Percentiles rank a stretch among this genome's conserved stretches.
Evolutionary conservation across 768 basidiomycete species (phyloP).

Genomic region (Leucogyrophana mollusca): DNA sequence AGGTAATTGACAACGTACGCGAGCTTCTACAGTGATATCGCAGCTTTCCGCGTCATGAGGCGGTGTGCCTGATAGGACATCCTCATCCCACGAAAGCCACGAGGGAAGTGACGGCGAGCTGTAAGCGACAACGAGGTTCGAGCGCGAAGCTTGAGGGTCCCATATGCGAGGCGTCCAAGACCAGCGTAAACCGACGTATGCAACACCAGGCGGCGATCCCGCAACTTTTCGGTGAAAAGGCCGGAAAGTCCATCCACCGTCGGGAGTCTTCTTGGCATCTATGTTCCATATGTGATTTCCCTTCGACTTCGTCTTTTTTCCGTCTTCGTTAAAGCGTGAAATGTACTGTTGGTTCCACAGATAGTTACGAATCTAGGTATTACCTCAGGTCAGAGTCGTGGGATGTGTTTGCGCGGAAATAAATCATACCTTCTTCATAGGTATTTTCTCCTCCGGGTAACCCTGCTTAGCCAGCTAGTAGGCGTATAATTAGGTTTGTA

Average conservation of each 20-base stretch:
- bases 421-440: constrained; percentile 84
- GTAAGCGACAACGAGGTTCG: constrained; percentile 77
- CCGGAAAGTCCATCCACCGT: constrained; percentile 83
- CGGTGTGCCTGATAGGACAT: constrained; percentile 79
- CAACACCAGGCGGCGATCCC: constrained; percentile 77
- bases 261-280: constrained; percentile 81
- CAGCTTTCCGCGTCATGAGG: constrained; percentile 72
- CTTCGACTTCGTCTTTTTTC: constrained; percentile 98
- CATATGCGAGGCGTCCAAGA: constrained; percentile 92
- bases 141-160: constrained; percentile 91
- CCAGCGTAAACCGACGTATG: constrained; percentile 80
- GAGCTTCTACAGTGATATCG: constrained; percentile 73
- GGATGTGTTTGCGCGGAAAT: constrained; percentile 10
- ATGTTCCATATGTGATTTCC: constrained; percentile 99
- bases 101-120: constrained; percentile 77
- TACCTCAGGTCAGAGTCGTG: constrained; percentile 19
- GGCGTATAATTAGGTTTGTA: constrained; percentile 9
- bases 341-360: constrained; percentile 95
- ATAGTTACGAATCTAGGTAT: constrained; percentile 79
- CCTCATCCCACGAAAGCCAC: constrained; percentile 89
- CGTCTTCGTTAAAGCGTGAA: constrained; percentile 97
- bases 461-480: constrained; percentile 77
- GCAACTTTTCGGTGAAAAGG: constrained; percentile 88
- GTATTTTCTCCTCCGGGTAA: constrained; percentile 91
- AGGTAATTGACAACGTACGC: constrained; percentile 44